These are phyloP conservation scores for Nannochloropsis salina DNA, from an alignment of 108 stramenopile genomes.

Conservation along the genomic window DNA sequence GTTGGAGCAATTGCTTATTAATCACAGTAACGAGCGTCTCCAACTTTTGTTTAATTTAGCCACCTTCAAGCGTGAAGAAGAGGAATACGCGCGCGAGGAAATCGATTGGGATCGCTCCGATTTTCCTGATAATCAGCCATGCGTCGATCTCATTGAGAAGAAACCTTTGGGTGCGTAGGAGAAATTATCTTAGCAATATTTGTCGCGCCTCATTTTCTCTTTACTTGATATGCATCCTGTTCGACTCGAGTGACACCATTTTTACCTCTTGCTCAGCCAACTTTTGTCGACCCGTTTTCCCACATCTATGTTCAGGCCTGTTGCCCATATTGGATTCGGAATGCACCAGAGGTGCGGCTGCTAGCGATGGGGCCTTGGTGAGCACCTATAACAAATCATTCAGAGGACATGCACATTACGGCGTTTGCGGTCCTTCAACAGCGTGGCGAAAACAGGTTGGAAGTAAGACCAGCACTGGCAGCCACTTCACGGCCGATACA, in stretches of 20 bases:
- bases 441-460: background rate
- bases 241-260: conserved; percentile 60
- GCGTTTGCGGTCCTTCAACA: conserved; percentile 6
- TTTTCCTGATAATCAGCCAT: conserved; percentile 70
- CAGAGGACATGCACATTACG: conserved; percentile 5
- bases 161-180: conserved; percentile 50
- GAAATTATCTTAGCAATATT: background rate
- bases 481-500: background rate
- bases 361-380: conserved; percentile 24
- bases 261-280: conserved; percentile 58
- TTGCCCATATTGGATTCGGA: conserved; percentile 33
- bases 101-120: conserved; percentile 65
- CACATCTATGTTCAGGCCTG: conserved; percentile 21
- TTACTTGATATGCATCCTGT: conserved; percentile 60
- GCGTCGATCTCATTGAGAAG: conserved; percentile 70
- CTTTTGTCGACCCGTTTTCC: conserved; percentile 56
- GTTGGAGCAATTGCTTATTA: conserved; percentile 91
- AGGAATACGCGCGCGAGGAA: conserved; percentile 71
- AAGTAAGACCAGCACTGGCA: background rate
- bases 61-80: conserved; percentile 24
- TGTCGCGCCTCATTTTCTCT: conserved; percentile 54
- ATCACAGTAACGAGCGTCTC: conserved; percentile 92
- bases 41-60: conserved; percentile 63
- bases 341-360: conserved; percentile 15
- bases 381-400: conserved; percentile 27